These are phyloP conservation scores for Aspergillus fijiensis DNA, from an alignment of 2,329 filamentous ascomycete species.

Conservation along the genomic window DNA sequence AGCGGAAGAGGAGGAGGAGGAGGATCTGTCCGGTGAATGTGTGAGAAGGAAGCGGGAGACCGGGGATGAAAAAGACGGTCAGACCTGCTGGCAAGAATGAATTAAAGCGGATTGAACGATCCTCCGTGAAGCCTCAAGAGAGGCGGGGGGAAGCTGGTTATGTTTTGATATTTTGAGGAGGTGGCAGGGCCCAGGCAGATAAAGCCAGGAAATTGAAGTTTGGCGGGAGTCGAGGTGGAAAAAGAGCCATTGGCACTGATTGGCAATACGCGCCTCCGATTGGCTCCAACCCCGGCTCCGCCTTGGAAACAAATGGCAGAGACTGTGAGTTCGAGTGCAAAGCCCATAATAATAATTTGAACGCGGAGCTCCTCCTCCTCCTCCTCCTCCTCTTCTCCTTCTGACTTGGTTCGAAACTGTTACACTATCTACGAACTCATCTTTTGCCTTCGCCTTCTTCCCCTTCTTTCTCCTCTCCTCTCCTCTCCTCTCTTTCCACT, in stretches of 20 bases:
- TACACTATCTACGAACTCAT: too few relatives aligned
- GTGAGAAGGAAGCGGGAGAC: background rate
- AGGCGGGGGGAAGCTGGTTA: too few relatives aligned
- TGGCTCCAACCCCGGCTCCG: constrained; percentile 36
- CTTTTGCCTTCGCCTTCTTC: too few relatives aligned
- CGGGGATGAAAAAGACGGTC: background rate
- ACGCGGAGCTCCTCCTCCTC: constrained; percentile 13
- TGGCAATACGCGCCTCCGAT: constrained; percentile 38
- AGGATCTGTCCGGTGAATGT: background rate
- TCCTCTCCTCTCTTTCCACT: background rate
- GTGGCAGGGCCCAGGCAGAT: too few relatives aligned
- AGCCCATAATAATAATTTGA: constrained; percentile 20
- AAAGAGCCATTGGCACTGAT: constrained; percentile 39
- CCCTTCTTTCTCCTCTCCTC: background rate
- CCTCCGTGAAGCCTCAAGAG: background rate
- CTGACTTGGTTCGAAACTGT: background rate
- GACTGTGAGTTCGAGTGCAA: constrained; percentile 1
- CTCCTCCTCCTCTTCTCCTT: background rate
- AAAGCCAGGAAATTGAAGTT: too few relatives aligned
- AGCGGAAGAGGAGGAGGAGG: background rate
- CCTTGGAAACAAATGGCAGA: constrained; percentile 15
- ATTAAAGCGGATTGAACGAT: background rate
- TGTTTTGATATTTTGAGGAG: too few relatives aligned
- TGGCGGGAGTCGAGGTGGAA: constrained; percentile 23
- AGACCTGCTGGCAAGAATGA: background rate